Percentiles rank a stretch among this genome's conserved stretches.
These are phyloP conservation scores for Dioscorea zingiberensis DNA, from an alignment of 106 monocot species.

Conservation along the genomic window DNA sequence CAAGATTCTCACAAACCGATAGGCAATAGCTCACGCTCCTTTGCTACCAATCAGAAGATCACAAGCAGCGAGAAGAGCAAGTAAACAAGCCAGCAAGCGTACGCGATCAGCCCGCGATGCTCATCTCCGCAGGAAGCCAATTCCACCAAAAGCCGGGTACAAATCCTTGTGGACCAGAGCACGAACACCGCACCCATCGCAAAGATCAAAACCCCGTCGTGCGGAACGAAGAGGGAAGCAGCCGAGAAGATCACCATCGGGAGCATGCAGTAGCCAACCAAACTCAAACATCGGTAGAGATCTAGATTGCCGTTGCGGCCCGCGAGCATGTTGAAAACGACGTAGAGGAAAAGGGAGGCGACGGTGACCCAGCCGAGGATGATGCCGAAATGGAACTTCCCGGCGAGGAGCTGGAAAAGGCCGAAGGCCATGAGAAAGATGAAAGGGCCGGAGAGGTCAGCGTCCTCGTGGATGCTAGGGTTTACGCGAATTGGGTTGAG, in stretches of 20 bases:
- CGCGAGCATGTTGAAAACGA: conserved; percentile 89
- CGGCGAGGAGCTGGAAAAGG: conserved; percentile 92
- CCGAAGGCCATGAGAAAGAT: conserved; percentile 86
- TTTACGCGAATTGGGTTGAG: conserved; percentile 73
- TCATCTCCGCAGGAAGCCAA: conserved; percentile 26
- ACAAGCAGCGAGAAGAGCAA: conserved; percentile 35
- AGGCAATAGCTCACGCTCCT: no score
- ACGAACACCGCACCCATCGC: conserved; percentile 26
- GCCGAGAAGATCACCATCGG: conserved; percentile 40
- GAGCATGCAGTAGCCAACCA: conserved; percentile 38
- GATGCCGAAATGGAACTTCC: conserved; percentile 93
- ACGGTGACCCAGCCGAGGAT: conserved; percentile 90
- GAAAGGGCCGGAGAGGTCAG: conserved; percentile 90
- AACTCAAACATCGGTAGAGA: conserved; percentile 32
- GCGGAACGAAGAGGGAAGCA: conserved; percentile 15
- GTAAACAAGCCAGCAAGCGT: conserved; percentile 39
- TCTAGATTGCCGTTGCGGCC: conserved; percentile 34
- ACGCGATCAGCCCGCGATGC: conserved; percentile 31
- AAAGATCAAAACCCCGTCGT: conserved; percentile 8
- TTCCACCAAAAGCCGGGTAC: conserved; percentile 27
- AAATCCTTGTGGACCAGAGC: conserved; percentile 37
- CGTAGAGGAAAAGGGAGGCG: conserved; percentile 74
- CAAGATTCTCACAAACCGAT: neutral
- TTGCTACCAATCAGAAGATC: conserved; percentile 31
- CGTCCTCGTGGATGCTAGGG: conserved; percentile 75